Percentiles rank a stretch among this genome's conserved stretches.
These are phyloP conservation scores for Penicillium odoratum DNA, from an alignment of 495 filamentous ascomycete genomes.

Conservation along the genomic window DNA sequence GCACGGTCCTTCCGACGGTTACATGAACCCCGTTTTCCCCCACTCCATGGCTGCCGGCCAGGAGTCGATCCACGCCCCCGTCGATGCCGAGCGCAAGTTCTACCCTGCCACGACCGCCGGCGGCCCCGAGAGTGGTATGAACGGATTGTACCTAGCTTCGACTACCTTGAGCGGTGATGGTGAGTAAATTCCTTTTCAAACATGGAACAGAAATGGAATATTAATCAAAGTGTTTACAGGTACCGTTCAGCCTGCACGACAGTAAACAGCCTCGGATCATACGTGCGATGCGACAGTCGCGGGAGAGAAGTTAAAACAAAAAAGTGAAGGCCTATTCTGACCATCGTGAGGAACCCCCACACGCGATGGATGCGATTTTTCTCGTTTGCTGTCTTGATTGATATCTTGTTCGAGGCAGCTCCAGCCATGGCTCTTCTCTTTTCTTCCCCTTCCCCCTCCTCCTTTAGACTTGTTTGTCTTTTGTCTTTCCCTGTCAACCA, in stretches of 20 bases:
- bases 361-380: slow-evolving; percentile 13
- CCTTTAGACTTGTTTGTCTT: slow-evolving; percentile 1
- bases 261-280: slow-evolving; percentile 32
- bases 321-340: slow-evolving; percentile 11
- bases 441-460: neutral
- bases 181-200: slow-evolving; percentile 26
- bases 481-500: slow-evolving; percentile 1
- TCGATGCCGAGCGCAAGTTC: slow-evolving; percentile 48
- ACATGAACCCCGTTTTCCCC: slow-evolving; percentile 61
- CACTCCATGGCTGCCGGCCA: slow-evolving; percentile 49
- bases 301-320: slow-evolving; percentile 1
- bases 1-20: slow-evolving; percentile 61
- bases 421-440: slow-evolving; percentile 6
- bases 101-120: slow-evolving; percentile 46
- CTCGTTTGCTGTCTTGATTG: slow-evolving; percentile 12
- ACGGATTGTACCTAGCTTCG: slow-evolving; percentile 49
- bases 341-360: slow-evolving; percentile 5
- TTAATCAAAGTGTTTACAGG: slow-evolving; percentile 22
- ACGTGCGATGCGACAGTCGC: slow-evolving; percentile 13
- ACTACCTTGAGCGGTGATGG: slow-evolving; percentile 49
- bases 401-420: slow-evolving; percentile 10
- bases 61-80: slow-evolving; percentile 47
- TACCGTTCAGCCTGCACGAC: slow-evolving; percentile 47
- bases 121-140: slow-evolving; percentile 46
- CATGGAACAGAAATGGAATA: neutral